Percentiles rank a stretch among this genome's conserved stretches.
Evolutionary conservation across 139 green algal species (phyloP).

Genomic region (Chlorella sorokiniana): DNA sequence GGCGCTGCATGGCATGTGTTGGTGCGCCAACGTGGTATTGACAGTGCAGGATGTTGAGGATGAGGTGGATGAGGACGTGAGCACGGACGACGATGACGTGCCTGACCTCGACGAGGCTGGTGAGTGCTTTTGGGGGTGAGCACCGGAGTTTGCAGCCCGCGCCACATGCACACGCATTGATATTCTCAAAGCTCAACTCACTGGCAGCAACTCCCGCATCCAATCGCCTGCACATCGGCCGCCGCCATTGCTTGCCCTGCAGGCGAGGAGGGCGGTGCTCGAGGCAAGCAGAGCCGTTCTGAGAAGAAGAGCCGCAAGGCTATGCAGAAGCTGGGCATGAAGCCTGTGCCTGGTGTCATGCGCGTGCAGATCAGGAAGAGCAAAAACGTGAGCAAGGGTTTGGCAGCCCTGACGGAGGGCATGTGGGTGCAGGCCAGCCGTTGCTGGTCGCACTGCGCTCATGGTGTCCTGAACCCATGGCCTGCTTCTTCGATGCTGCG

Average conservation of each 20-base stretch:
- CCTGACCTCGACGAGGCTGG: slow-evolving; percentile 23
- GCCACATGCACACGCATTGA: not conserved
- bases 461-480: not conserved
- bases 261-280: slow-evolving; percentile 54
- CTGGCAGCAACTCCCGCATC: not conserved
- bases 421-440: too few relatives aligned
- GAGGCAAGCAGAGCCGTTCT: slow-evolving; percentile 90
- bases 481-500: too few relatives aligned
- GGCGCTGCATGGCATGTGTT: not conserved
- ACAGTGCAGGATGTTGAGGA: slow-evolving; percentile 22
- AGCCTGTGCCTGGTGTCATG: slow-evolving; percentile 88
- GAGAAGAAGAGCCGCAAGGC: slow-evolving; percentile 99
- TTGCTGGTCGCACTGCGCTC: too few relatives aligned
- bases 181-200: not conserved
- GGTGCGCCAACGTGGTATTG: not conserved
- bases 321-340: slow-evolving; percentile 99
- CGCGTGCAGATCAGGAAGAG: slow-evolving; percentile 98
- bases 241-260: not conserved
- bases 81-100: slow-evolving; percentile 22
- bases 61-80: slow-evolving; percentile 19
- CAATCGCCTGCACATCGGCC: not conserved
- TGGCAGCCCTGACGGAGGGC: too few relatives aligned
- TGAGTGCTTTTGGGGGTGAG: not conserved
- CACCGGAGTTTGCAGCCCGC: too few relatives aligned
- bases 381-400: slow-evolving; percentile 86